A percentile compares a stretch with the other conserved stretches of the same genome.
Conservation (phyloP, 176 grass and related monocot genomes). For the Hsuehochloa calcarea region DNA sequence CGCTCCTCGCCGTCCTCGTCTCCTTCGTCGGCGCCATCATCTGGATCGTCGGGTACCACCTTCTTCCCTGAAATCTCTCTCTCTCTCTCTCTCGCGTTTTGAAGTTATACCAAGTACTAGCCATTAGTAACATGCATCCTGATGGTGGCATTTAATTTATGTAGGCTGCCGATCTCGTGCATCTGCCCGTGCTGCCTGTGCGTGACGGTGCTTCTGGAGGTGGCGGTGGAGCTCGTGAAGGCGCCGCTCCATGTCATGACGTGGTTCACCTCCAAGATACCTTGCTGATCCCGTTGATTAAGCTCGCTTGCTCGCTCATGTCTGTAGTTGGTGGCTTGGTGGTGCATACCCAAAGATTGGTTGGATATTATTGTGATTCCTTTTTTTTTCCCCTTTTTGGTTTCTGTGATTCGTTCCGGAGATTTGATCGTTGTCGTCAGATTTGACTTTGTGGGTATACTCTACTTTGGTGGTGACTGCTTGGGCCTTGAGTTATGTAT, state of each 20-base stretch:
- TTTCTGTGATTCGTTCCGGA: not conserved
- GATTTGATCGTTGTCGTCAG: not conserved
- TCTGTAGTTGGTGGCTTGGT: not conserved
- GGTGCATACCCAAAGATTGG: not conserved
- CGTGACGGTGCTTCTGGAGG: conserved; percentile 68
- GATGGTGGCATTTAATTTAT: not conserved
- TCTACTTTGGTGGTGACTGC: not conserved
- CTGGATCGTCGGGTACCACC: conserved; percentile 61
- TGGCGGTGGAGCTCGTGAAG: conserved; percentile 68
- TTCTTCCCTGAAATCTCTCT: too few species aligned
- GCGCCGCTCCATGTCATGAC: conserved; percentile 74
- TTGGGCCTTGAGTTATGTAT: not conserved
- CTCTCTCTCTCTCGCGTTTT: not conserved
- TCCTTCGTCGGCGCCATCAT: conserved; percentile 59
- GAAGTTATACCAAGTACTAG: not conserved
- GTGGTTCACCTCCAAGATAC: conserved; percentile 78
- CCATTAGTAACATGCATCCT: not conserved
- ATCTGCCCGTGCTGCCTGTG: conserved; percentile 78
- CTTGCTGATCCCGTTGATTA: conserved; percentile 33
- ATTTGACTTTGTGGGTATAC: not conserved
- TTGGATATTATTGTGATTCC: not conserved
- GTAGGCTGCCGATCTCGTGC: conserved; percentile 66
- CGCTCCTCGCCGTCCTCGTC: conserved; percentile 61
- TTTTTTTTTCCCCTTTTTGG: not conserved
- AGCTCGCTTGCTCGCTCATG: not conserved